Evolutionary conservation across 345 rosid species (phyloP), one percentile per base, ranked within the genome.

Genomic region (Syzygium jambos): DNA sequence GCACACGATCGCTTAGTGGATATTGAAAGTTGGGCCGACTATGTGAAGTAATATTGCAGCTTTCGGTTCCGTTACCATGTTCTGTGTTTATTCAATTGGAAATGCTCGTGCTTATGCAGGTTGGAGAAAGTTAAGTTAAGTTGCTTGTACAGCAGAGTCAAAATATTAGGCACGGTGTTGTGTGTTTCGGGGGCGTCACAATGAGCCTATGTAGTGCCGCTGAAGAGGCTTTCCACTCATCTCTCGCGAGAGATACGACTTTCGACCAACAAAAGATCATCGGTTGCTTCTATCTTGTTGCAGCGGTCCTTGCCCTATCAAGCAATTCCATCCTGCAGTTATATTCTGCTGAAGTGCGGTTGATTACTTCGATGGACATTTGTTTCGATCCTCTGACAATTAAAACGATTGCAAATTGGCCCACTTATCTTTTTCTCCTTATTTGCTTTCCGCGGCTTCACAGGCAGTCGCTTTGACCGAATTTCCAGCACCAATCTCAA

Each of bases 401-500:
- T 73, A 38, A 5, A 21, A 38, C 49, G 82, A 73, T 73, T 9
- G 49, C 2, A 2, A 73, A 73, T 73, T 73, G 14, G 49, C 27
- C 78, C 17, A 4, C 53, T 59, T 27, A 56, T 61, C 29, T 38
- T 38, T 73, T 73, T 19, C 41, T 11, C 27, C 27, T 68, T 22
- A 0, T 34, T 73, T 19, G 14, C 49, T 73, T 34, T 73, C 80
- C 5, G 14, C 5, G 80, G 80, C 85, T 73, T 49, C 30, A 23
- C 91, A 98, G 98, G 99, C 98, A 5, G 53, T 92, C 6, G 88
- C 98, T 53, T 88, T 96, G 91, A 92, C 89, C 16, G 95, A 95
- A 84, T 96, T 98, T 90, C 98, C 98, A 1, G 99, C 98, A n/a
- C 99, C 99, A 0, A 93, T 96, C 80, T 96, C 99, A 2, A 78